Conservation (phyloP, 1,139 yeast species). For the Kurtzmaniella quercitrusa region DNA sequence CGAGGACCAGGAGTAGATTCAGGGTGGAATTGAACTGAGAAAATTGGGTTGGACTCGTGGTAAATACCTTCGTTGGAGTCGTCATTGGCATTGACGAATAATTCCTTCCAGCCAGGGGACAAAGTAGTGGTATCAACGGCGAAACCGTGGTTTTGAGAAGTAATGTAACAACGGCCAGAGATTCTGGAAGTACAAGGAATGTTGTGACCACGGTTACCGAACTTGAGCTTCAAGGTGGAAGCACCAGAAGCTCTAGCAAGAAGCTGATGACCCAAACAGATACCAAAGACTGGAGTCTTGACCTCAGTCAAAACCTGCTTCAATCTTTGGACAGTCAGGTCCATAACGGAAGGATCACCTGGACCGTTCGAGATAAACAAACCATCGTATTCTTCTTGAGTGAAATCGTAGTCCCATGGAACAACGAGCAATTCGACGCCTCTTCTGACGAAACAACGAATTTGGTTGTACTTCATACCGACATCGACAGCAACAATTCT, state of each 20-base stretch:
- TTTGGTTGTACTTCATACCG: constrained; percentile 97
- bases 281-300: constrained; percentile 88
- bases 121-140: constrained; percentile 87
- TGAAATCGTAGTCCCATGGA: constrained; percentile 91
- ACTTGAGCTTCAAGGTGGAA: constrained; percentile 82
- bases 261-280: constrained; percentile 98
- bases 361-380: constrained; percentile 97
- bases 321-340: constrained; percentile 59
- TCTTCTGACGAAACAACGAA: constrained; percentile 92
- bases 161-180: constrained; percentile 95
- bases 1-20: constrained; percentile 99
- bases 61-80: constrained; percentile 98
- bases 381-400: constrained; percentile 81
- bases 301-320: constrained; percentile 52
- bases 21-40: constrained; percentile 99
- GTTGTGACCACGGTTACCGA: constrained; percentile 99
- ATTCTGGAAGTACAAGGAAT: constrained; percentile 94
- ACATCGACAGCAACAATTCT: constrained; percentile 92
- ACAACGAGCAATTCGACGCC: constrained; percentile 96
- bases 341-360: constrained; percentile 94
- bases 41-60: constrained; percentile 80
- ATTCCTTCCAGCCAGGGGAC: constrained; percentile 82
- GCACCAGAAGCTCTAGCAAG: constrained; percentile 97
- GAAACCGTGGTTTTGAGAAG: constrained; percentile 98
- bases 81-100: constrained; percentile 94